A percentile compares a stretch with the other conserved stretches of the same genome.
These are phyloP conservation scores for Zanthoxylum bungeanum DNA, from an alignment of 345 rosid species.

Conservation along the genomic window DNA sequence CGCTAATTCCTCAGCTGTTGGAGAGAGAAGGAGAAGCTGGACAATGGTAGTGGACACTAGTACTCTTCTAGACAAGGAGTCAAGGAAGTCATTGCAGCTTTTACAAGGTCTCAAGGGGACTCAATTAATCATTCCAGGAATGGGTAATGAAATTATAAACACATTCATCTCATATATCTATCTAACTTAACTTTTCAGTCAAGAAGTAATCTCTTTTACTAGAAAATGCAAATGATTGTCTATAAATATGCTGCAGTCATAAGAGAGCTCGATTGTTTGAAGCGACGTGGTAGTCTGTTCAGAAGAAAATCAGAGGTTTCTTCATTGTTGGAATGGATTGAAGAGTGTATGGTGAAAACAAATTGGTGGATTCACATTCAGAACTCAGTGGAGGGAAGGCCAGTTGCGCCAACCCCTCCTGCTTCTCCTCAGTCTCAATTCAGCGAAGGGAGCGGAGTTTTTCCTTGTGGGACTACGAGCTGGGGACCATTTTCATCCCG, in stretches of 20 bases:
- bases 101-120: conserved; percentile 90
- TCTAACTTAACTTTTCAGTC: background rate
- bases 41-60: conserved; percentile 66
- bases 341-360: conserved; percentile 58
- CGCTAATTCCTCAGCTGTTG: conserved; percentile 30
- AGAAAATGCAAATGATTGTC: background rate
- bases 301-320: conserved; percentile 55
- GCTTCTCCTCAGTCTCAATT: conserved; percentile 55
- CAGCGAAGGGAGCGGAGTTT: conserved; percentile 22
- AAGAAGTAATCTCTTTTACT: background rate
- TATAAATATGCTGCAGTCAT: conserved; percentile 38
- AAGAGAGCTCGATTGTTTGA: too few species aligned
- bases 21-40: conserved; percentile 54
- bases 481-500: conserved; percentile 31
- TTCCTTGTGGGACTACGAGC: conserved; percentile 12
- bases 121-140: conserved; percentile 62
- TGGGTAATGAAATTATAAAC: conserved; percentile 39
- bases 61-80: conserved; percentile 64
- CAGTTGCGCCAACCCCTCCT: conserved; percentile 59
- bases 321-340: conserved; percentile 73
- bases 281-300: conserved; percentile 44
- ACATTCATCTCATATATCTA: background rate
- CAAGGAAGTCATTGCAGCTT: conserved; percentile 68
- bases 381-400: conserved; percentile 47
- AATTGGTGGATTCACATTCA: conserved; percentile 86